phyloP scores from a whole-genome alignment of 2,329 filamentous ascomycete species.

The Colletotrichum acutatum region DNA sequence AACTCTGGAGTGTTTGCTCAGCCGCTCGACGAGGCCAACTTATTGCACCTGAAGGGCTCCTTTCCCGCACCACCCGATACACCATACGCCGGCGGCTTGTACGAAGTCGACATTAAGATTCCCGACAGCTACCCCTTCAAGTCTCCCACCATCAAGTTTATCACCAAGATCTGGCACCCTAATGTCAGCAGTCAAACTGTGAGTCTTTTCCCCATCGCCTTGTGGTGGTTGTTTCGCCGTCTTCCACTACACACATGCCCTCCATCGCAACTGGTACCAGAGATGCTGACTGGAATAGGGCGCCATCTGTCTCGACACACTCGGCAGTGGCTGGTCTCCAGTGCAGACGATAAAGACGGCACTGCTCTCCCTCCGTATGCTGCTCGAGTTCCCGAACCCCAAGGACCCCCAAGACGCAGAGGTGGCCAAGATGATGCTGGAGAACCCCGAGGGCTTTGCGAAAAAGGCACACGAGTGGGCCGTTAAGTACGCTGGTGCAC shows the following conservation, averaged over 20 bases:
- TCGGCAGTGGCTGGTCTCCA: slow-evolving; percentile 91
- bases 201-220: slow-evolving; percentile 46
- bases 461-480: slow-evolving; percentile 92
- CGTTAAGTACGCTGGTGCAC: slow-evolving; percentile 82
- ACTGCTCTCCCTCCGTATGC: slow-evolving; percentile 89
- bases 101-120: slow-evolving; percentile 85
- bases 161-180: slow-evolving; percentile 96
- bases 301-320: slow-evolving; percentile 95
- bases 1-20: slow-evolving; percentile 81
- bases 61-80: slow-evolving; percentile 92
- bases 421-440: slow-evolving; percentile 89
- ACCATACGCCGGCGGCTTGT: slow-evolving; percentile 90
- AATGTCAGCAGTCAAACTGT: slow-evolving; percentile 96
- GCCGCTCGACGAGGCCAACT: slow-evolving; percentile 72
- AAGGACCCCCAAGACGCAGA: slow-evolving; percentile 97
- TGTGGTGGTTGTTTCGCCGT: background rate
- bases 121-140: slow-evolving; percentile 93
- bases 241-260: no score
- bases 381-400: slow-evolving; percentile 93
- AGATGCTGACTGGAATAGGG: slow-evolving; percentile 65
- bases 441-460: slow-evolving; percentile 81
- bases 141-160: slow-evolving; percentile 89
- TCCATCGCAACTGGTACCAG: no score
- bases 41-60: slow-evolving; percentile 84
- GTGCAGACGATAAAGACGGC: slow-evolving; percentile 97